Base-by-base conservation (phyloP, 495 filamentous ascomycete genomes). In the Lasiosphaeria miniovina region DNA sequence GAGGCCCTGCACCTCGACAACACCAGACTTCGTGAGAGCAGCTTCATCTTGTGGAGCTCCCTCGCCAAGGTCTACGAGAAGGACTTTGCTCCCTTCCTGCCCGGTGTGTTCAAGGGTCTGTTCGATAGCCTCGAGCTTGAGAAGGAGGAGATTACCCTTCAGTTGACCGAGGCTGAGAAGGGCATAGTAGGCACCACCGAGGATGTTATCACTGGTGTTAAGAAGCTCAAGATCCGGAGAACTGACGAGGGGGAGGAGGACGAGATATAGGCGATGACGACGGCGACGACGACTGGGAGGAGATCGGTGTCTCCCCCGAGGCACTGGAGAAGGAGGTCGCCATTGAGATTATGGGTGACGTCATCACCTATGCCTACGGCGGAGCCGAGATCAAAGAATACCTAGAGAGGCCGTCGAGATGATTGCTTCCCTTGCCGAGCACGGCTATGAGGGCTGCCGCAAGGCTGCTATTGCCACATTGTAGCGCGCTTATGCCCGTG, bases 291-390 rank as follows among this genome's bases (percentile, higher is more conserved):
- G 89, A 88, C 46, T 92, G 88, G 88, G 89, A 93, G 71, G 91
- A 95, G 60, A 80, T 83, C 41, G 77, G 87, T 59, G 88, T 94
- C 40, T 94, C 90, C 34, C 89, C 90, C 45, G 84, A 97, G 53
- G 91, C 93, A 24, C 80, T 96, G 59, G 94, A 98, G 79, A 97
- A 98, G 74, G 94, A 98, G 76, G 96, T 98, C 60, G 94, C 95
- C 49, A 83, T 95, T 46, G 94, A 98, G 75, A 91, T 96, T 14
- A 79, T 97, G 48, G 94, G 93, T 55, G 94, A 98, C 67, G 83
- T 98, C 36, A 85, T 98, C 64, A 89, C 88, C 45, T 84, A 95
- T 75, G 89, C 91, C 48, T 89, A 87, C 68, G 78, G 79, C 59
- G 80, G 86, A 46, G 91, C 83, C 70, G 75, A 96, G 36, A 93